Conservation (phyloP, 768 basidiomycete species). For the Macrolepiota albuminosa region DNA sequence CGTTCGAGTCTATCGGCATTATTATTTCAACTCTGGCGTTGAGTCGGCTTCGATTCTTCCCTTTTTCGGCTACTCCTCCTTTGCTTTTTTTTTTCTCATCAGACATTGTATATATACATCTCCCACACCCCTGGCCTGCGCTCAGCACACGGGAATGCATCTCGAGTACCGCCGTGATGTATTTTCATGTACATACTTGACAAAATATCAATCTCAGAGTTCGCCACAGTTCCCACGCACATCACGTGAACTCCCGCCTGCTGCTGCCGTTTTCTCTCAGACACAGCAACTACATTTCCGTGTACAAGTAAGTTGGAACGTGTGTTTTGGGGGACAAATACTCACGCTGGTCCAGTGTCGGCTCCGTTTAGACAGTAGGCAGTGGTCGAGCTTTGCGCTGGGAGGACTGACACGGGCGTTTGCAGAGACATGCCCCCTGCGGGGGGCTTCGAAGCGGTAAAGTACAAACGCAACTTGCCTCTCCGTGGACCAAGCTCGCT, state of each 20-base stretch:
- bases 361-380: constrained; percentile 61
- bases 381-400: constrained; percentile 24
- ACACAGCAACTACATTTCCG: not conserved
- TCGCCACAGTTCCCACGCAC: constrained; percentile 6
- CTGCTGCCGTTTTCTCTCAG: not conserved
- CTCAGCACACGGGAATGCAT: not conserved
- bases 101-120: not conserved
- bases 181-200: not conserved
- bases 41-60: constrained; percentile 31
- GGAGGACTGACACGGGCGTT: constrained; percentile 14
- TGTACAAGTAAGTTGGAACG: constrained; percentile 12
- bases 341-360: constrained; percentile 38
- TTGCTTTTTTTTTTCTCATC: constrained; percentile 7
- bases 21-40: constrained; percentile 28
- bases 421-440: constrained; percentile 91
- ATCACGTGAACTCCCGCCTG: not conserved
- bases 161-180: not conserved
- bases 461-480: constrained; percentile 95
- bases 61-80: constrained; percentile 28
- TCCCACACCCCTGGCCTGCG: not conserved
- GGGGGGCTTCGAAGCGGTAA: constrained; percentile 88
- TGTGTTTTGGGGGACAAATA: not conserved
- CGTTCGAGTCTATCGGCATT: constrained; percentile 16
- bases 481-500: constrained; percentile 82
- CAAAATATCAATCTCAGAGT: not conserved